Base-by-base conservation (phyloP, 306 rosid species). In the Carpinus fangiana region DNA sequence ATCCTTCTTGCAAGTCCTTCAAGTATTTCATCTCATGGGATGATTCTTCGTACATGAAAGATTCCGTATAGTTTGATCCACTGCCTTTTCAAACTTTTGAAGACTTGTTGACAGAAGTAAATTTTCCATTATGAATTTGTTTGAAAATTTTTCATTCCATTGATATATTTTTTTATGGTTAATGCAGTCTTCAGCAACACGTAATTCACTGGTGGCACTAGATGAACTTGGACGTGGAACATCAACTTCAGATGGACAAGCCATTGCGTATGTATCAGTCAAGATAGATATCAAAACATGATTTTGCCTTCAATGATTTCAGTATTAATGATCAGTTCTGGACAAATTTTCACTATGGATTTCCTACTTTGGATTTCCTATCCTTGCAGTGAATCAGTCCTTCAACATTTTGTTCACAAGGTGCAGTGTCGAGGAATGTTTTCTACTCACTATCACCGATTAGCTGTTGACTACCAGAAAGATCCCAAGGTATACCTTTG, bases 141-240 rank as follows among this genome's bases (percentile, higher is more conserved):
- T 79, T 52, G 23, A 43, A 70, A 57, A 12, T 47, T 57, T 78
- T 57, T 64, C 70, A 43, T 26, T 48, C 43, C 36, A 48, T 70
- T 38, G 80, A 48, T 73, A 9, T 82, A 45, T 5, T 41, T 41
- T 62, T 78, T 74, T 60, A 73, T 71, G 83, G 73, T 86, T 52
- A 78, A 50, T 83, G 72, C 82, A 95, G 99, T 86, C 90, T 8
- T 95, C 97, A 4, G 98, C 98, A 70, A 91, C 98, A 61, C 56
- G 75, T 53, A 90, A 91, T 82, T 95, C 99, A 48, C 85, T 95
- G 88, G 97, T 87, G 73, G 88, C 93, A 36, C 78, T 93, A 79
- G 99, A 93, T 88, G 99, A 95, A 81, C 99, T 95, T 85, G 99
- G 99, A 67, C 98, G 99, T 60, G 99, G 99, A 73, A 95, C 99